Evolutionary conservation across 768 basidiomycete species (phyloP).

Genomic region (Termitomyces sp.): DNA sequence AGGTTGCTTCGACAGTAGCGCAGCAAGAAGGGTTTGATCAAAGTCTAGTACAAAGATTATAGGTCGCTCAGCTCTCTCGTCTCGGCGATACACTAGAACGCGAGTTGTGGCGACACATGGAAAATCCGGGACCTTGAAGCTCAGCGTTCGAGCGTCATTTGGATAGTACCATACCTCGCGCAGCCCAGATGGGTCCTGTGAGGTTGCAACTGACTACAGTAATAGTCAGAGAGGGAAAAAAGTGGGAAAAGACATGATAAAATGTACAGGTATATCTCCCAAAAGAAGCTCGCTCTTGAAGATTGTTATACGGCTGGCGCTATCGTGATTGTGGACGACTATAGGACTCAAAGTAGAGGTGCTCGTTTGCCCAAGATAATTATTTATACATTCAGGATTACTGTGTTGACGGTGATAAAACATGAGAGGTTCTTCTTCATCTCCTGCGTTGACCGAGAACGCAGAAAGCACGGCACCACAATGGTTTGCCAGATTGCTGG

Average conservation of each 20-base stretch:
- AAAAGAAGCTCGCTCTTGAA: background rate
- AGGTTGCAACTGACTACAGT: constrained; percentile 8
- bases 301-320: too few relatives aligned
- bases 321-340: background rate
- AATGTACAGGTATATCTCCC: constrained; percentile 6
- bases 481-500: background rate
- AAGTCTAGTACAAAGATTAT: constrained; percentile 3
- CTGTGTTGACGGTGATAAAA: constrained; percentile 9
- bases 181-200: constrained; percentile 1
- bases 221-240: constrained; percentile 2
- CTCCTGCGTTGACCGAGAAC: background rate
- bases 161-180: background rate
- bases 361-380: background rate
- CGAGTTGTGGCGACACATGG: background rate
- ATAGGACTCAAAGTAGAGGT: constrained; percentile 49
- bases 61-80: background rate
- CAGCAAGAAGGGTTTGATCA: background rate
- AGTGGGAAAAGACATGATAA: background rate
- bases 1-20: background rate
- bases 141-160: background rate
- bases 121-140: too few relatives aligned
- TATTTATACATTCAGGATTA: background rate
- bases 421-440: background rate
- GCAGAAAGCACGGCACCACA: background rate
- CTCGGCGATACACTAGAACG: background rate